These are phyloP conservation scores for Aspergillus fischeri DNA, from an alignment of 2,329 filamentous ascomycete genomes.

Conservation along the genomic window DNA sequence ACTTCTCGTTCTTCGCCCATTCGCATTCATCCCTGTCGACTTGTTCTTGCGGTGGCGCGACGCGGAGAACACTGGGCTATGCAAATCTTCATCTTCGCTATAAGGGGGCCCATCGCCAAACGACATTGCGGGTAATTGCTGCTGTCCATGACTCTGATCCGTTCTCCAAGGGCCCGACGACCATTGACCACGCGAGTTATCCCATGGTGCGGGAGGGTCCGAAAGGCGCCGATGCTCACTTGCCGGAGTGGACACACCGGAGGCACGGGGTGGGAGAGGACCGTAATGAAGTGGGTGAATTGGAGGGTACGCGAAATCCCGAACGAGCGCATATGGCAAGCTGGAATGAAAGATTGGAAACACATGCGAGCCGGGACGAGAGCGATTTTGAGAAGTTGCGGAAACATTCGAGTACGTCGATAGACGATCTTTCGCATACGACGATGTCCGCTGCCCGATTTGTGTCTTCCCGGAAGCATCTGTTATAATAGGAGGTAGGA, in stretches of 20 bases:
- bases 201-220: slow-evolving; percentile 70
- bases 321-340: slow-evolving; percentile 80
- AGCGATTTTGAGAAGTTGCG: slow-evolving; percentile 53
- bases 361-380: slow-evolving; percentile 73
- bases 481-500: slow-evolving; percentile 48
- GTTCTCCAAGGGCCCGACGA: slow-evolving; percentile 46
- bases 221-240: slow-evolving; percentile 79
- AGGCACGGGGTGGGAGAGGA: slow-evolving; percentile 68
- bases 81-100: slow-evolving; percentile 91
- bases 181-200: slow-evolving; percentile 59
- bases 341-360: slow-evolving; percentile 83
- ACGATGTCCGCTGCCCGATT: slow-evolving; percentile 64
- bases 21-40: slow-evolving; percentile 45
- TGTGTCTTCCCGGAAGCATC: slow-evolving; percentile 54
- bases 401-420: slow-evolving; percentile 79
- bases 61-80: slow-evolving; percentile 80
- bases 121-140: slow-evolving; percentile 75
- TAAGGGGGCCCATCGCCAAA: slow-evolving; percentile 88
- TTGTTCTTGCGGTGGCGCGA: slow-evolving; percentile 84
- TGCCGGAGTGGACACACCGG: slow-evolving; percentile 76
- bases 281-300: slow-evolving; percentile 90
- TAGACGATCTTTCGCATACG: slow-evolving; percentile 73
- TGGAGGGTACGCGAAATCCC: slow-evolving; percentile 88
- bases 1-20: slow-evolving; percentile 45
- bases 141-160: slow-evolving; percentile 55